Conservation (phyloP, 2,329 filamentous ascomycete species). For the Pyrenophora tritici-repentis region DNA sequence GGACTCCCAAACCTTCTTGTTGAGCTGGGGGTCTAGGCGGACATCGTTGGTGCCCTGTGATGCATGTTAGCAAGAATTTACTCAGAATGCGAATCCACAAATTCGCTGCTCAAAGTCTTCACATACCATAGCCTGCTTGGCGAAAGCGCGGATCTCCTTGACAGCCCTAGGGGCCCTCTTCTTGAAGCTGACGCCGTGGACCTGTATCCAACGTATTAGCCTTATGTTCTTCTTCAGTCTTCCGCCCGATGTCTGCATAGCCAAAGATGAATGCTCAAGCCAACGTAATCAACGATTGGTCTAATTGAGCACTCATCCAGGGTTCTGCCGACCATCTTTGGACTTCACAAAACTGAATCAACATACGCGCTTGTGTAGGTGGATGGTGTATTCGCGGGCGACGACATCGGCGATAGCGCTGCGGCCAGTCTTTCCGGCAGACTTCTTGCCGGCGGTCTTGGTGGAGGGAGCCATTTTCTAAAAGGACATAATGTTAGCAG, state of each 20-base stretch:
- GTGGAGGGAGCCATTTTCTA: conserved; percentile 50
- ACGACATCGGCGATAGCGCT: conserved; percentile 99
- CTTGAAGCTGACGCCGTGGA: conserved; percentile 98
- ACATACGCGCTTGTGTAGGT: conserved; percentile 99
- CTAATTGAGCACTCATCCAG: conserved; percentile 22
- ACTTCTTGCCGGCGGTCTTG: conserved; percentile 60
- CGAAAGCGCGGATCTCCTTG: conserved; percentile 99
- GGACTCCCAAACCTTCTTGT: conserved; percentile 99
- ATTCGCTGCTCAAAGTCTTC: not conserved
- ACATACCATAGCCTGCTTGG: conserved; percentile 93
- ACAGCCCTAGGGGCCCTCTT: conserved; percentile 98
- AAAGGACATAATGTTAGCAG: conserved; percentile 23
- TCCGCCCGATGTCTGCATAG: conserved; percentile 63
- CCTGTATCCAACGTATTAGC: conserved; percentile 64
- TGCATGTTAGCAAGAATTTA: conserved; percentile 21
- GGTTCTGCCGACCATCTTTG: conserved; percentile 58
- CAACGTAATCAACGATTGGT: conserved; percentile 28
- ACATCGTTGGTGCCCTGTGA: conserved; percentile 90
- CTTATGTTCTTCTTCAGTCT: conserved; percentile 60
- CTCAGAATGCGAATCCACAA: not conserved
- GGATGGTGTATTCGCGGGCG: conserved; percentile 99
- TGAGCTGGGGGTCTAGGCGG: conserved; percentile 96
- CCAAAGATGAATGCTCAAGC: conserved; percentile 13
- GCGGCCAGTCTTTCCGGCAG: conserved; percentile 69
- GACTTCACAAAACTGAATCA: conserved; percentile 74